A percentile compares a stretch with the other conserved stretches of the same genome.
phyloP scores from a whole-genome alignment of 345 rosid genomes.

The Pseudoturritis turrita region DNA sequence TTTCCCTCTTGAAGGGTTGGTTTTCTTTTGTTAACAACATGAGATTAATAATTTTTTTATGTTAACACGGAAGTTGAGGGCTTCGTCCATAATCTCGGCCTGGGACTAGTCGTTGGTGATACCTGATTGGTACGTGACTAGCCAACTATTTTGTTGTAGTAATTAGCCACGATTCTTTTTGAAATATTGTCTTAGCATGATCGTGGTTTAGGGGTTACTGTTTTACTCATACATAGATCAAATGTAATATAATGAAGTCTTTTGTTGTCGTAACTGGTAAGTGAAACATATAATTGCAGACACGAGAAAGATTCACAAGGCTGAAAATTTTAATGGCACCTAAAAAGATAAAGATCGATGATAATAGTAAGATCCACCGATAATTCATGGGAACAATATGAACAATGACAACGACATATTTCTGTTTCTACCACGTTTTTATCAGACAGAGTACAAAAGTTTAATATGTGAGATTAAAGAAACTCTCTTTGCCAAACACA shows the following conservation, averaged over 20 bases:
- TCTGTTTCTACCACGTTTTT: no score
- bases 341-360: background rate
- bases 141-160: background rate
- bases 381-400: slow-evolving; percentile 17
- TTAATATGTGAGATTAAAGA: no score
- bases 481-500: no score
- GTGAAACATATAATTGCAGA: background rate
- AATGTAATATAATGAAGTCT: no score
- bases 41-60: no score
- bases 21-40: background rate
- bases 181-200: background rate
- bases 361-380: background rate
- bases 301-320: slow-evolving; percentile 3
- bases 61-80: no score
- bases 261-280: background rate
- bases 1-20: background rate
- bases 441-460: no score
- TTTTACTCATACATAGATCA: no score
- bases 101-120: no score
- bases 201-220: background rate
- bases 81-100: no score
- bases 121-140: no score
- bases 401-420: background rate
- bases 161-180: background rate
- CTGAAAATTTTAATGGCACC: background rate